phyloP scores from a whole-genome alignment of 768 basidiomycete genomes.

The Strobilomyces echinocephalus region DNA sequence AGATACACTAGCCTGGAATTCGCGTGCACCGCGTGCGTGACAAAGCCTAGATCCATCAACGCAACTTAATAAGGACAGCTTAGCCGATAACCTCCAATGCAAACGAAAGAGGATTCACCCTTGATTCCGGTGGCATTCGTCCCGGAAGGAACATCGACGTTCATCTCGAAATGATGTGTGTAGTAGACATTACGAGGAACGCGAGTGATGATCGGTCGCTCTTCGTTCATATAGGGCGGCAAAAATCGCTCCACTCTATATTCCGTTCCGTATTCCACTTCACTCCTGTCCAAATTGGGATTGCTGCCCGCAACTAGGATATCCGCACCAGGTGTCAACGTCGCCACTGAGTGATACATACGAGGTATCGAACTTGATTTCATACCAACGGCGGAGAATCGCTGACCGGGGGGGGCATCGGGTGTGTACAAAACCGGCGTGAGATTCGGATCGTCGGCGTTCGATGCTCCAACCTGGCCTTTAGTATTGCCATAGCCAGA shows the following conservation, averaged over 20 bases:
- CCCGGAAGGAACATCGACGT: constrained; percentile 39
- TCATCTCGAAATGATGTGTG: constrained; percentile 43
- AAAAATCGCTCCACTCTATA: constrained; percentile 84
- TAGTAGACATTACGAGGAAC: constrained; percentile 39
- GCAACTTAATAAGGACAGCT: constrained; percentile 42
- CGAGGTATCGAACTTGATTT: constrained; percentile 64
- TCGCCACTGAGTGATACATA: constrained; percentile 82
- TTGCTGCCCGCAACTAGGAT: constrained; percentile 82
- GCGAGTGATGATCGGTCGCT: constrained; percentile 49
- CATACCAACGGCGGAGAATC: constrained; percentile 58
- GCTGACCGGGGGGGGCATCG: constrained; percentile 42
- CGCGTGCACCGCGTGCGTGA: constrained; percentile 73
- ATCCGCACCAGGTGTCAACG: constrained; percentile 64
- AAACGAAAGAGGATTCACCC: constrained; percentile 33
- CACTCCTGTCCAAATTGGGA: constrained; percentile 76
- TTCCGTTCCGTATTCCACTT: constrained; percentile 71
- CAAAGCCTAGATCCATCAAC: constrained; percentile 78
- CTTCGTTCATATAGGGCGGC: constrained; percentile 71
- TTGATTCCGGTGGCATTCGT: constrained; percentile 38
- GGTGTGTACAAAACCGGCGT: constrained; percentile 71
- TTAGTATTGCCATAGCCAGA: constrained; percentile 75
- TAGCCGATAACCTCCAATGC: background rate
- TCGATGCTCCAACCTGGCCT: constrained; percentile 66
- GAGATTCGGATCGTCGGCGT: constrained; percentile 69
- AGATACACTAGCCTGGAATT: constrained; percentile 77